Evolutionary conservation across 1,139 yeast species (phyloP).

Genomic region (Geotrichum bryndzae): DNA sequence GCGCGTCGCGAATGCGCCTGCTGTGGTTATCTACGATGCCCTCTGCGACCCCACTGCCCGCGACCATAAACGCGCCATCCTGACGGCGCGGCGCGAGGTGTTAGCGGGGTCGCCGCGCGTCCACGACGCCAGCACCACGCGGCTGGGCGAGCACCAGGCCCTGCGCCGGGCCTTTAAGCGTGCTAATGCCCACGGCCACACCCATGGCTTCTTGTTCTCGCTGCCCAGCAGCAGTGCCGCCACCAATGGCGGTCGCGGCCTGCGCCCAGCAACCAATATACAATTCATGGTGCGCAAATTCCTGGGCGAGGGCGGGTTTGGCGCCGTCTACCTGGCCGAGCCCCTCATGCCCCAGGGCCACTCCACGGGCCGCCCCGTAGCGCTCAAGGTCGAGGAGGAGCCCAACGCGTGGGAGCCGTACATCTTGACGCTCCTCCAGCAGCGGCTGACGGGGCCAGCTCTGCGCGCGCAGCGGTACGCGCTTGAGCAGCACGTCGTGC

Average conservation of each 20-base stretch:
- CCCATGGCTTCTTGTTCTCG: neutral
- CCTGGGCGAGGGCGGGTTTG: conserved; percentile 77
- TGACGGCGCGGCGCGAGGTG: conserved; percentile 1
- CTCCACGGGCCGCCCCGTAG: conserved; percentile 34
- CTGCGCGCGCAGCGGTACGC: neutral
- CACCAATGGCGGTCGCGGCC: conserved; percentile 5
- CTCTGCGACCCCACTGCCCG: conserved; percentile 19
- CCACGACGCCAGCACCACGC: conserved; percentile 12
- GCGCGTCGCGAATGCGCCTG: neutral
- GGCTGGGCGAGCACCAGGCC: conserved; percentile 31
- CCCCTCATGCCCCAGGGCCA: conserved; percentile 48
- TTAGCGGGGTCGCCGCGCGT: neutral
- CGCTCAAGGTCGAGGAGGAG: conserved; percentile 70
- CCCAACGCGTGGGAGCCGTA: conserved; percentile 79
- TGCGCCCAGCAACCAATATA: conserved; percentile 10
- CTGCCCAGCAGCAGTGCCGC: conserved; percentile 8
- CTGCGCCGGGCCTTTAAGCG: conserved; percentile 27
- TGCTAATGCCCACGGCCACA: neutral
- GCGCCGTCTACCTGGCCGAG: conserved; percentile 71
- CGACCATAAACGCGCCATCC: conserved; percentile 13
- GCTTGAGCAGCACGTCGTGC: conserved; percentile 37
- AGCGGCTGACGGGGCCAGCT: conserved; percentile 28
- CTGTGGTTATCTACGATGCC: conserved; percentile 6
- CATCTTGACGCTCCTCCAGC: conserved; percentile 53
- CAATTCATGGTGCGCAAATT: conserved; percentile 43